Evolutionary conservation across 768 basidiomycete species (phyloP), one percentile per base, ranked within the genome.

Genomic region (Filobasidium floriforme): DNA sequence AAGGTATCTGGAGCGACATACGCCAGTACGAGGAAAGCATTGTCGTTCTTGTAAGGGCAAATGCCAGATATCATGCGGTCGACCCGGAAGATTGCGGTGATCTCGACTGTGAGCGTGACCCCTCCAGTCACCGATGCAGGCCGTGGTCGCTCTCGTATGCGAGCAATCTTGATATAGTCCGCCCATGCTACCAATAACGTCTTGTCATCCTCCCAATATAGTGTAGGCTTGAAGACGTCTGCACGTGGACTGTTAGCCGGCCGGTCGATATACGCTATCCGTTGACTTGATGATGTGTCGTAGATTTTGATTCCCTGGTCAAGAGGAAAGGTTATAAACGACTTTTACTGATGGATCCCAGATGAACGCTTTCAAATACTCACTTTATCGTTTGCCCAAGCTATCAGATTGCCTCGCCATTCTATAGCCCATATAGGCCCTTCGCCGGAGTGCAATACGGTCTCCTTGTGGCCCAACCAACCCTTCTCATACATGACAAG

Each of bases 31-130:
- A 99, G 84, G 77, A 91, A 90, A 32, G 75, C 60, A 67, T 68
- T 55, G n/a, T 62, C 55, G 26, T 63, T 68, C 72, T 75, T 68
- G 77, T 92, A 89, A 6, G 90, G 88, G 1, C 88, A 84, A 64
- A 99, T 86, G 24, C 93, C 93, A 1, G 92, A 85, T 46, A 98
- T 85, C 90, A 96, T 93, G 75, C 89, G 92, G 76, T 98, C 96
- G 55, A 98, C 81, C 73, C 92, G 88, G 79, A 97, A 91, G 46
- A 90, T 87, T 1, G 89, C 89, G 0, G 89, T 91, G 70, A 97
- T 88, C 73, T 97, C 94, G 61, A 90, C 90, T 79, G 0, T 82
- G 75, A 1, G 82, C 73, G 5, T 83, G 76, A n/a, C 81, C 5
- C 61, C 65, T 19, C 44, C 32, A 5, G 73, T 71, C 0, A 75